Evolutionary conservation across 345 rosid genomes (phyloP), one percentile per base, ranked within the genome.

Genomic region (Gossypium mustelinum): DNA sequence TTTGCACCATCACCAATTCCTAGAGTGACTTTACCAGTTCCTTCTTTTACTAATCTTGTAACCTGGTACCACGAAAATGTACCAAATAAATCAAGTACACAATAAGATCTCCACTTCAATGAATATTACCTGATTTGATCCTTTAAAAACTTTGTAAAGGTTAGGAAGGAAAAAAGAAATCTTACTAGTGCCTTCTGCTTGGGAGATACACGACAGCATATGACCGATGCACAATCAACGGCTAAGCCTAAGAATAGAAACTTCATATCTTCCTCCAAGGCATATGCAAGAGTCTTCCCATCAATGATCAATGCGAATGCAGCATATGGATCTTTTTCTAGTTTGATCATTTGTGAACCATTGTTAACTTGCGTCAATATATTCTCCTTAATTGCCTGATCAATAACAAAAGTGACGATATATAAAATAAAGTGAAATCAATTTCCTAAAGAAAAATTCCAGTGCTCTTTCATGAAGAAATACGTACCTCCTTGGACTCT

Each of bases 1-100:
- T 95, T 95, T 75, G 99, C 99, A 73, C 99, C 99, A 77, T 95
- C 99, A 76, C 99, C 99, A 69, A 95, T 86, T 13, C 96, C 99
- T 77, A 95, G 74, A 43, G 99, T 95, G 20, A 97, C 92, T 87
- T 83, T 93, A 24, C 96, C 90, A 2, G 98, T 93, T 70, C 99
- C 98, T 74, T 90, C 86, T 88, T 90, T 93, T 59, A 95, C 99
- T 83, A 95, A 74, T 75, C 99, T 86, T 7, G 95, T 90, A 50
- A 95, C 97, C 98, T 94, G 75, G 34, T 9, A 72, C 69, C 75
- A 67, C 34, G 78, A 24, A 72, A 75, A 65, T 45, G 43, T n/a
- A 22, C 2, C n/a, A 52, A 70, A 72, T 56, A 73, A 80, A 39
- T 16, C 29, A 24, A 61, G 50, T 68, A 56, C 20, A 54, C 39